A percentile compares a stretch with the other conserved stretches of the same genome.
Conservation (phyloP, 1,139 yeast genomes). For the Lodderomyces oxycetoniae region DNA sequence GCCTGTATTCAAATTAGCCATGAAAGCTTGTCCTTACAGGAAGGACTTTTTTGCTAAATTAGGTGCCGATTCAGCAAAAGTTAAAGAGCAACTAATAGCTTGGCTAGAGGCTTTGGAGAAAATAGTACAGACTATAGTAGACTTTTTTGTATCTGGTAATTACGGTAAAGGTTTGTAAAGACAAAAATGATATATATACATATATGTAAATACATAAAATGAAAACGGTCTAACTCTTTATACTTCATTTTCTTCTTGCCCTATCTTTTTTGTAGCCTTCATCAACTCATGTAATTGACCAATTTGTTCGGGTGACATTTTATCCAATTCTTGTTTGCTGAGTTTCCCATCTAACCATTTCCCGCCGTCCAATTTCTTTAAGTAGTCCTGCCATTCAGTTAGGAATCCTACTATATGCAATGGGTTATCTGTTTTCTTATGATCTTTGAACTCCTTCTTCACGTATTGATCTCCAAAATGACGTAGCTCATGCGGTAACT, state of each 20-base stretch:
- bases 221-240: not conserved
- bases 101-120: slow-evolving; percentile 79
- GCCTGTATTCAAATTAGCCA: slow-evolving; percentile 87
- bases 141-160: slow-evolving; percentile 73
- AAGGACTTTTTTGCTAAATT: slow-evolving; percentile 78
- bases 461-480: slow-evolving; percentile 87
- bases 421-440: slow-evolving; percentile 78
- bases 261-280: slow-evolving; percentile 49
- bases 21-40: slow-evolving; percentile 94
- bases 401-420: slow-evolving; percentile 89
- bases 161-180: slow-evolving; percentile 77
- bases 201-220: too few species aligned
- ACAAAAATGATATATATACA: too few species aligned
- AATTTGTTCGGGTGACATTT: slow-evolving; percentile 88
- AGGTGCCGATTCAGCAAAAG: slow-evolving; percentile 67
- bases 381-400: slow-evolving; percentile 91
- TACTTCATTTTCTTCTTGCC: slow-evolving; percentile 10
- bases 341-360: slow-evolving; percentile 71
- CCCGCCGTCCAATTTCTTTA: slow-evolving; percentile 66
- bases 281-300: slow-evolving; percentile 59
- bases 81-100: slow-evolving; percentile 53
- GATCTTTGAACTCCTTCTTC: slow-evolving; percentile 85
- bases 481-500: slow-evolving; percentile 64
- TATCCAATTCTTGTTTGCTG: slow-evolving; percentile 61
- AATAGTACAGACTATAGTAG: slow-evolving; percentile 69